Conservation (phyloP, 495 filamentous ascomycete genomes). For the Talaromyces liani region DNA sequence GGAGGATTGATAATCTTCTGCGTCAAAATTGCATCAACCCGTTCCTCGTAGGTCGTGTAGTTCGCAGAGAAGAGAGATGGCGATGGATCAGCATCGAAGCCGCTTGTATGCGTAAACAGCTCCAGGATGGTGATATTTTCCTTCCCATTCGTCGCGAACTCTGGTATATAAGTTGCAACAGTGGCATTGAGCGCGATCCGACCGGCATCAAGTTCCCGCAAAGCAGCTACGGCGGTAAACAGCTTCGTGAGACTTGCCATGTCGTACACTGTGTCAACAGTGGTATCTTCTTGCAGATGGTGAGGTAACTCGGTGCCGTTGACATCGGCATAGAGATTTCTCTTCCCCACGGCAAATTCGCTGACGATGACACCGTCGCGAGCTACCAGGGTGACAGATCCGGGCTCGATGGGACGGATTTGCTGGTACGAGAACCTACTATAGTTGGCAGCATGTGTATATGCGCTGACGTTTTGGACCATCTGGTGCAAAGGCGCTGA, state of each 20-base stretch:
- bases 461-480: conserved; percentile 18
- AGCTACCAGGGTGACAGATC: conserved; percentile 17
- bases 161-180: conserved; percentile 18
- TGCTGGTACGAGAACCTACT: conserved; percentile 10
- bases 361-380: conserved; percentile 19
- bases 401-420: conserved; percentile 18
- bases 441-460: conserved; percentile 20
- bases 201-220: conserved; percentile 17
- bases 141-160: conserved; percentile 20
- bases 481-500: conserved; percentile 14
- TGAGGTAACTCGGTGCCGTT: conserved; percentile 18
- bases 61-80: conserved; percentile 17
- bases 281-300: conserved; percentile 11
- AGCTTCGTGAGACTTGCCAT: conserved; percentile 24
- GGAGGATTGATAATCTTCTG: conserved; percentile 16
- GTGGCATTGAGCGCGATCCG: conserved; percentile 13
- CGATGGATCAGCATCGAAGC: conserved; percentile 22
- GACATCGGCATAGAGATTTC: conserved; percentile 19
- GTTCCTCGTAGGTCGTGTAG: conserved; percentile 15
- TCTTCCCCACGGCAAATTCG: conserved; percentile 21
- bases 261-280: conserved; percentile 21
- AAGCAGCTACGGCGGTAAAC: conserved; percentile 16
- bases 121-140: conserved; percentile 19
- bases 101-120: conserved; percentile 22
- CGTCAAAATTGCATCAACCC: conserved; percentile 16